Evolutionary conservation across 1,284 basidiomycete genomes (phyloP), one percentile per base, ranked within the genome.

Genomic region (Neonothopanus nambi): DNA sequence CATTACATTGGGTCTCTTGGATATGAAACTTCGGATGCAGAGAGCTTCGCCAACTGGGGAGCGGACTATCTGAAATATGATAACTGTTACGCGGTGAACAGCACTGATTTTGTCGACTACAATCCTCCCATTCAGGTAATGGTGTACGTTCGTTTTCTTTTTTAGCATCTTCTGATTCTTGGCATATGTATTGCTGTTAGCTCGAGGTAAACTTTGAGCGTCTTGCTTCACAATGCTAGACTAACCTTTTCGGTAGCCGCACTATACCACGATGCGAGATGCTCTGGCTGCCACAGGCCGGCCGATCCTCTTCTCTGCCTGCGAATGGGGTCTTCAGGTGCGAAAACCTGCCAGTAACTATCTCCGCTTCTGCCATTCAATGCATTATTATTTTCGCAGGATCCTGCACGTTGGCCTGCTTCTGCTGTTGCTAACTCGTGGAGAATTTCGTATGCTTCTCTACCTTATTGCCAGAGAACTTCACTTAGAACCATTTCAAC

Each of bases 51-150:
- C 5, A 66, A 65, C 8, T 79, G 77, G 77, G 76, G 76, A 39
- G 75, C 74, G 21, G 78, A 79, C 59, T 78, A 77, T 63, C 65
- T 79, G 48, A 79, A 79, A 70, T 76, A 77, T 50, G 77, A 79
- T 54, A 78, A 79, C 52, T 78, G 77, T 54, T 79, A 72, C 61
- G 69, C 76, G 42, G 74, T 76, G 20, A 75, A 64, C 59, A 42
- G 61, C n/a, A 74, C 75, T 2, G 74, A 78, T 54, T 78, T 78
- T 51, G 73, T 77, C 37, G 67, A 77, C 55, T 69, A 65, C 48
- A 68, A 74, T 55, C 75, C 75, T 13, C 70, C 75, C 1, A 71
- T 73, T 42, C 39, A 52, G 51, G 72, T 74, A 48, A 47, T 23
- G 18, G 36, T 12, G 13, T 36, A 8, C 23, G 23, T 23, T n/a